A percentile compares a stretch with the other conserved stretches of the same genome.
Evolutionary conservation across 2,329 filamentous ascomycete species (phyloP).

Genomic region (Calonectria leucothoes): DNA sequence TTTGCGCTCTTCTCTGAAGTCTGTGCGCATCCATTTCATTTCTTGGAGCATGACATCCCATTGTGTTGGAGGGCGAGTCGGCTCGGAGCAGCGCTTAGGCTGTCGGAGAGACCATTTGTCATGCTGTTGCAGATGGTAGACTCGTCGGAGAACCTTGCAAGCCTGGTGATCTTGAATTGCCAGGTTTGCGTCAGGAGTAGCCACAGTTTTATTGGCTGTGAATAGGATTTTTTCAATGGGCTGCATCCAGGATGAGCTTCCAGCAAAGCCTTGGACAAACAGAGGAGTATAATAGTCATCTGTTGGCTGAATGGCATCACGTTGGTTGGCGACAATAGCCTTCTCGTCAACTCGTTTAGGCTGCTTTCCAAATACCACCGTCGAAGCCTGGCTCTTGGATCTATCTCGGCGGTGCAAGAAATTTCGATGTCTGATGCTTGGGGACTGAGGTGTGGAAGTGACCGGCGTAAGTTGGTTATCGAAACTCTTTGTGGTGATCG

Average conservation of each 20-base stretch:
- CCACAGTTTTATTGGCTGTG: conserved; percentile 89
- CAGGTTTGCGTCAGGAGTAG: conserved; percentile 85
- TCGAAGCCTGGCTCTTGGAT: conserved; percentile 75
- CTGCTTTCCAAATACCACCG: conserved; percentile 82
- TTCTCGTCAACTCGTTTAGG: conserved; percentile 62
- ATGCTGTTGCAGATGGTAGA: conserved; percentile 90
- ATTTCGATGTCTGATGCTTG: conserved; percentile 45
- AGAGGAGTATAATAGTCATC: conserved; percentile 75
- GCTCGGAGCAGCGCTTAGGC: conserved; percentile 85
- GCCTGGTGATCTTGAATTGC: conserved; percentile 89
- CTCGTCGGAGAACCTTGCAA: conserved; percentile 84
- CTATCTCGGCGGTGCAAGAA: conserved; percentile 62
- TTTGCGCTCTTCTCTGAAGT: conserved; percentile 93
- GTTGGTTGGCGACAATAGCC: conserved; percentile 52
- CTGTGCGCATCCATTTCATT: conserved; percentile 98
- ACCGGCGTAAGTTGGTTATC: conserved; percentile 53
- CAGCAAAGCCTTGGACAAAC: conserved; percentile 69
- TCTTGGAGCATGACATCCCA: conserved; percentile 90
- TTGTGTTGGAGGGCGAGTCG: conserved; percentile 79
- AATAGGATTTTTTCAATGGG: conserved; percentile 78
- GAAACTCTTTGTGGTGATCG: conserved; percentile 40
- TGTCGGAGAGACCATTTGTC: conserved; percentile 95
- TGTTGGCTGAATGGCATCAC: conserved; percentile 57
- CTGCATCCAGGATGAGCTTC: conserved; percentile 69
- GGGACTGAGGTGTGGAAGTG: conserved; percentile 59